Base-by-base conservation (phyloP, 2,329 filamentous ascomycete species). In the Decorospora gaudefroyi region DNA sequence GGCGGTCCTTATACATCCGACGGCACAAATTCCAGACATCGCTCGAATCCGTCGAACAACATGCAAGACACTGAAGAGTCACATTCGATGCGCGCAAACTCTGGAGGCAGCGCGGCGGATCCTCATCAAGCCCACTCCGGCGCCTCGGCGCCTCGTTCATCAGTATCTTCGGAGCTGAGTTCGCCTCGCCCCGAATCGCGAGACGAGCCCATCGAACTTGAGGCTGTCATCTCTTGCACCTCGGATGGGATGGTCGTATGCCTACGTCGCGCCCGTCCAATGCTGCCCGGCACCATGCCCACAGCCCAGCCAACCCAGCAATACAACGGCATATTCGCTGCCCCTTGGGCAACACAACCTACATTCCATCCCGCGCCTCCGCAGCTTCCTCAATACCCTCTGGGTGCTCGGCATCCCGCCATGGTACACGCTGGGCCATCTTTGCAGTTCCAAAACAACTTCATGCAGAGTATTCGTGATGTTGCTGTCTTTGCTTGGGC, bases 401-500 rank as follows among this genome's bases (percentile, higher is more conserved):
- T 68, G 21, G 67, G 67, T 27, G 67, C 66, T 26, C 54, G 57
- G 36, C 64, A 69, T 46, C 66, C 69, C 48, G 51, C 61, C 12
- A 76, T 76, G 59, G 60, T 69, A 76, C 51, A 79, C 79, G n/a
- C 56, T 16, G 55, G 50, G 9, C 81, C 82, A 25, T 74, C 78
- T 12, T 19, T 61, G 27, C 51, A 63, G 28, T 49, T 61, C 38
- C 65, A 70, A 32, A 78, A 82, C 17, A 79, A 83, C 40, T 82
- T 93, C 59, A 89, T 93, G 86, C 78, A 80, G 41, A 86, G 85
- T 2, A 95, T 95, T 54, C 84, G 87, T 43, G 88, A 93, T 40
- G 86, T 91, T 33, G 88, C 87, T 1, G 86, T 93, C n/a, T 93
- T 95, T 65, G 88, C 88, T 7, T 95, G 88, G 88, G 86, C 85